A percentile compares a stretch with the other conserved stretches of the same genome.
These are phyloP conservation scores for Neurospora hispaniola DNA, from an alignment of 495 filamentous ascomycete species.

Conservation along the genomic window DNA sequence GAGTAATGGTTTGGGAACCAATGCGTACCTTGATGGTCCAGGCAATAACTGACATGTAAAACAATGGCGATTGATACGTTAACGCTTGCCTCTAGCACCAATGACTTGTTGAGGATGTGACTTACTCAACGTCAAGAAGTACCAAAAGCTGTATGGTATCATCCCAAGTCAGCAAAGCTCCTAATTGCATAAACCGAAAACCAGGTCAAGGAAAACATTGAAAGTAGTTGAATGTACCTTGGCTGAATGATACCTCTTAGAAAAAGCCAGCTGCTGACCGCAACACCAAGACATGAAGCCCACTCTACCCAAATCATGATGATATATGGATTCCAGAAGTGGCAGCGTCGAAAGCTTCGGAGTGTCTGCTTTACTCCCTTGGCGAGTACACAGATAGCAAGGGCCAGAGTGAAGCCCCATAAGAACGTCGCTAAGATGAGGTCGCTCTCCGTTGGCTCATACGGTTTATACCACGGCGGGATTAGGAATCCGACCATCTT, in stretches of 20 bases:
- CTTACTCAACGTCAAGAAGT: conserved; percentile 15
- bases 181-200: not conserved
- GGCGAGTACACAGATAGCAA: conserved; percentile 9
- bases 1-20: not conserved
- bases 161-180: not conserved
- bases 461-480: conserved; percentile 13
- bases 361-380: conserved; percentile 20
- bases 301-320: conserved; percentile 23
- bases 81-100: not conserved
- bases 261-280: conserved; percentile 19
- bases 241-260: conserved; percentile 11
- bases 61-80: not conserved
- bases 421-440: conserved; percentile 20
- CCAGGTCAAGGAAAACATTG: no score
- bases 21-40: conserved; percentile 21
- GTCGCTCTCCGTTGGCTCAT: not conserved
- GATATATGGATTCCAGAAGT: conserved; percentile 14
- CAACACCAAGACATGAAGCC: conserved; percentile 5
- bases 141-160: conserved; percentile 7
- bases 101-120: not conserved
- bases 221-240: conserved; percentile 8
- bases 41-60: conserved; percentile 9
- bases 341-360: conserved; percentile 8
- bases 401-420: conserved; percentile 19
- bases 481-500: conserved; percentile 10